Evolutionary conservation across 2,329 filamentous ascomycete genomes (phyloP).

Genomic region (Plectosphaerella sp.): DNA sequence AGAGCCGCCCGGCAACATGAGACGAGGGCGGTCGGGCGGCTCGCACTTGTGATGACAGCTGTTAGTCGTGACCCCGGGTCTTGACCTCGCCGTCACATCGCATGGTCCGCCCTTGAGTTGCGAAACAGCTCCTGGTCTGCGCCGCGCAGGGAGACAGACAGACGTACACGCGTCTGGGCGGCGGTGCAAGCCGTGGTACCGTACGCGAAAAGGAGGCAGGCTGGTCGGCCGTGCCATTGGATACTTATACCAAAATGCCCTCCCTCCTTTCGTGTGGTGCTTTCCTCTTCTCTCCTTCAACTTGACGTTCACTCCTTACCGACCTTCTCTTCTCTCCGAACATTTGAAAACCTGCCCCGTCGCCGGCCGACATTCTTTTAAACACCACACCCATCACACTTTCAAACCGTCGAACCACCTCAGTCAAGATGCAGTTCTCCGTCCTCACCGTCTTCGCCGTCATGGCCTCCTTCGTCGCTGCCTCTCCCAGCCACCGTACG

Average conservation of each 20-base stretch:
- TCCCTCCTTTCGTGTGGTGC: constrained; percentile 11
- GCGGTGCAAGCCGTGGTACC: too few relatives aligned
- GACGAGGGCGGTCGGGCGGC: background rate
- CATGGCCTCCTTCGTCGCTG: constrained; percentile 40
- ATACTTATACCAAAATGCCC: constrained; percentile 19
- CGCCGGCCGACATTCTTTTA: constrained; percentile 46
- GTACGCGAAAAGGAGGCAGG: background rate
- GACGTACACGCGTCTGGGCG: too few relatives aligned
- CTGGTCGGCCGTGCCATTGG: constrained; percentile 9
- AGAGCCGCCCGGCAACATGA: background rate
- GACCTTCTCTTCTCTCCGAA: constrained; percentile 20
- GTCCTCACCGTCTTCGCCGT: constrained; percentile 41
- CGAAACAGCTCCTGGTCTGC: too few relatives aligned
- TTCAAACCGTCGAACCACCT: constrained; percentile 17
- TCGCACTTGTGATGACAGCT: background rate
- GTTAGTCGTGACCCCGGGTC: background rate
- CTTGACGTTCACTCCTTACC: constrained; percentile 10
- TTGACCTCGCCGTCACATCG: background rate
- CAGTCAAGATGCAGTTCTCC: constrained; percentile 51
- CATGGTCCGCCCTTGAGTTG: background rate
- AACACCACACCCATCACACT: background rate
- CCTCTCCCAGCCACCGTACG: constrained; percentile 14
- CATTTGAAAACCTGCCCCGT: constrained; percentile 31
- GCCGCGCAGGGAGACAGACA: too few relatives aligned
- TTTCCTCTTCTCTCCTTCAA: constrained; percentile 2